Base-by-base conservation (phyloP, 768 basidiomycete species). In the Mycena kentingensis region DNA sequence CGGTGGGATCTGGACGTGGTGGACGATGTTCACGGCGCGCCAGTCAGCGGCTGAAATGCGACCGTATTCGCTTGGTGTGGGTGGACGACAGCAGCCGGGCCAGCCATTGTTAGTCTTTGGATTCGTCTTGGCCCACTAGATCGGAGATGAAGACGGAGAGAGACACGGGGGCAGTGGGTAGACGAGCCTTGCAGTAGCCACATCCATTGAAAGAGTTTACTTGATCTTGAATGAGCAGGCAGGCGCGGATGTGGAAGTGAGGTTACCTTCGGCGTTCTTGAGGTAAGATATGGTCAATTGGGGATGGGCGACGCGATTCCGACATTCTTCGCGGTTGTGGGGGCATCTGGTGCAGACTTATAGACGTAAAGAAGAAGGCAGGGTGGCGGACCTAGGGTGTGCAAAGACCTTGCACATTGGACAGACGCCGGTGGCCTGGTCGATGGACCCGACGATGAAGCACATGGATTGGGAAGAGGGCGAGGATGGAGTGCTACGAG, bases 41-140 rank as follows among this genome's bases (percentile, higher is more conserved):
- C 90, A 93, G 67, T 91, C 90, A 3, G 85, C 84, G 45, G 83
- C 77, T 19, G 79, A 81, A 51, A 93, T 84, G 58, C 78, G 66
- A 57, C 78, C 76, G 60, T 79, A 76, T 67, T 93, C 90, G 49
- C 65, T 71, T 16, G 73, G 60, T 25, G 70, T 70, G 2, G 90
- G 90, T 0, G 89, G 73, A n/a, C 89, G 84, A 75, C 90, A 93
- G 74, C 90, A 93, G 32, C 90, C 90, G 35, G 91, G 91, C 88
- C 89, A 93, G 19, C 90, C 90, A 28, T 79, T 80, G 62, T 92
- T 93, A 46, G 72, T 71, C 64, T 83, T 84, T 52, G 80, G 81
- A 63, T 76, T 79, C 10, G 74, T 75, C 57, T 78, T 77, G 53
- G 88, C 87, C 89, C 88, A 91, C 90, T 90, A 70, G 36, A 34